These are phyloP conservation scores for Jaltomata sinuosa DNA, from an alignment of 257 asterid species.

Conservation along the genomic window DNA sequence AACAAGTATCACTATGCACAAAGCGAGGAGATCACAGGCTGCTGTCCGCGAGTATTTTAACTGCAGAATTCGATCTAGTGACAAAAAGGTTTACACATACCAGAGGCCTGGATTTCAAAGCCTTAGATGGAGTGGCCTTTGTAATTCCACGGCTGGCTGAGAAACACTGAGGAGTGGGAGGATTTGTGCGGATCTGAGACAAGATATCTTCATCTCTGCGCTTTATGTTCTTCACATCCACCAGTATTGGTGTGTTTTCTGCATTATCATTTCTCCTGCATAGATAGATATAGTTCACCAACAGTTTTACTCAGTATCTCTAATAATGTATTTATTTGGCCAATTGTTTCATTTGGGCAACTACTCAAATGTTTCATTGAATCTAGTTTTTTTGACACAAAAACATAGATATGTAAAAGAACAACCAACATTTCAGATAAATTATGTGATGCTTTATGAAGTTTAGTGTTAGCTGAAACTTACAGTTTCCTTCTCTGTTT, in stretches of 20 bases:
- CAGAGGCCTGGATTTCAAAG: conserved; percentile 37
- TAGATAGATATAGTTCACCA: too few relatives aligned
- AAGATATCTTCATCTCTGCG: conserved; percentile 19
- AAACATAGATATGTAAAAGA: too few relatives aligned
- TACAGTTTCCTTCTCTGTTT: conserved; percentile 60
- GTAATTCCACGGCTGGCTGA: conserved; percentile 36
- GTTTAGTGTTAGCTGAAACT: not conserved
- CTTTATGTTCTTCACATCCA: conserved; percentile 47
- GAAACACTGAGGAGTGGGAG: conserved; percentile 97
- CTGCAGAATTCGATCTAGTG: not conserved
- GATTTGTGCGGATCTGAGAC: conserved; percentile 62
- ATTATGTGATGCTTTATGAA: not conserved
- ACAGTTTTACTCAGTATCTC: not conserved
- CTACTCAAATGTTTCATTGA: not conserved
- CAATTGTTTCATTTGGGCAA: not conserved
- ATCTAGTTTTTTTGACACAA: not conserved
- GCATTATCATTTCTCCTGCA: conserved; percentile 63
- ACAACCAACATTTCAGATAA: not conserved
- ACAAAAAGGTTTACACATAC: conserved; percentile 22
- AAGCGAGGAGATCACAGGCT: not conserved
- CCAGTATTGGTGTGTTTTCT: conserved; percentile 66
- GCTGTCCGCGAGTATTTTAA: not conserved
- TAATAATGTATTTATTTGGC: not conserved
- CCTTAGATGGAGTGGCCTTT: conserved; percentile 30
- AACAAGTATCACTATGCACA: not conserved